These are phyloP conservation scores for Ustilago shanxiensis DNA, from an alignment of 1,284 basidiomycete genomes.

Conservation along the genomic window DNA sequence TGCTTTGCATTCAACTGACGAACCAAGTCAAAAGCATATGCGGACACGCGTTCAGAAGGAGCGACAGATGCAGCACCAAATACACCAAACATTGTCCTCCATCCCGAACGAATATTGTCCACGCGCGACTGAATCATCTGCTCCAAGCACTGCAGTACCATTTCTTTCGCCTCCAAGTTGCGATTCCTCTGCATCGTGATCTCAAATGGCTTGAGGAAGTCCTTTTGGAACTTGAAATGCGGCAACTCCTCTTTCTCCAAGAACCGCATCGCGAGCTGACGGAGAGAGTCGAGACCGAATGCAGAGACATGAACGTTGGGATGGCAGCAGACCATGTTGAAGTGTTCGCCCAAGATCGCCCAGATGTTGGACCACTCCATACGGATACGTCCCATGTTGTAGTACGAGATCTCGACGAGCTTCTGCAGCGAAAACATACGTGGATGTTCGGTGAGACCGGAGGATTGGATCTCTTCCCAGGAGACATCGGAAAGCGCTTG, in stretches of 20 bases:
- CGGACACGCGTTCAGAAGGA: constrained; percentile 92
- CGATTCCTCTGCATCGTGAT: constrained; percentile 97
- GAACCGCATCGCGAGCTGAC: constrained; percentile 98
- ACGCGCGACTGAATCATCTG: constrained; percentile 98
- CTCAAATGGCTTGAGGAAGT: constrained; percentile 98
- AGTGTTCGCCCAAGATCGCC: constrained; percentile 98
- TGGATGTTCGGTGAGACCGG: constrained; percentile 86
- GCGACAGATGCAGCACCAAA: constrained; percentile 96
- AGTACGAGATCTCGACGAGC: constrained; percentile 98
- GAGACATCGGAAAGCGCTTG: constrained; percentile 95
- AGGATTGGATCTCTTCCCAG: constrained; percentile 99
- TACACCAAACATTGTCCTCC: constrained; percentile 99
- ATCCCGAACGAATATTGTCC: constrained; percentile 95
- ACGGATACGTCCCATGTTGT: constrained; percentile 99
- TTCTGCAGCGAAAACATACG: constrained; percentile 98
- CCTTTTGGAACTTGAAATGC: constrained; percentile 99
- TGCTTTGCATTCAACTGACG: constrained; percentile 90
- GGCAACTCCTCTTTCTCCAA: constrained; percentile 97
- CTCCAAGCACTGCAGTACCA: constrained; percentile 97
- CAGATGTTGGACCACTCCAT: constrained; percentile 98
- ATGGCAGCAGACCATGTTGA: constrained; percentile 99
- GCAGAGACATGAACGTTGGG: constrained; percentile 96
- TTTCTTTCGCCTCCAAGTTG: constrained; percentile 94
- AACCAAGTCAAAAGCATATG: constrained; percentile 95
- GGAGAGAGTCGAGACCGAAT: constrained; percentile 96